These are phyloP conservation scores for Plantago elongata DNA, from an alignment of 257 asterid species.

Conservation along the genomic window DNA sequence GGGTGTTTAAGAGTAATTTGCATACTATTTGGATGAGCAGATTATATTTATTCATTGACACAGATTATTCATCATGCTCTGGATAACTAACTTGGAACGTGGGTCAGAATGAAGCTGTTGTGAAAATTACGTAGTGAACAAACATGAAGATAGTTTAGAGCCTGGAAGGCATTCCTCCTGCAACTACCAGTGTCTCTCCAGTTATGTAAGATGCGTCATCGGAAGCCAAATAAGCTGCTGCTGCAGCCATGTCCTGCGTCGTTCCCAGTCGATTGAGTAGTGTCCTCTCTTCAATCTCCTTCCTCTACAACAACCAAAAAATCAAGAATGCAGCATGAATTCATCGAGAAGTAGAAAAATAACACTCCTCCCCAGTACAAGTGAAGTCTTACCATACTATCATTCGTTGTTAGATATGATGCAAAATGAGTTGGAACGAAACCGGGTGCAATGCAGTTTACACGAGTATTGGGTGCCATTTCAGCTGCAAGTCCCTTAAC, in stretches of 20 bases:
- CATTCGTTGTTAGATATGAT: slow-evolving; percentile 37
- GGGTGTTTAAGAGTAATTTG: too few species aligned
- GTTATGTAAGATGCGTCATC: slow-evolving; percentile 86
- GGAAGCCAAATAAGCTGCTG: slow-evolving; percentile 77
- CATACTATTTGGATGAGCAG: neutral
- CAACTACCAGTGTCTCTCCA: slow-evolving; percentile 75
- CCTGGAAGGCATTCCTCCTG: slow-evolving; percentile 79
- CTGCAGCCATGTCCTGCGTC: slow-evolving; percentile 83
- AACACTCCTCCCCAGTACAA: too few species aligned
- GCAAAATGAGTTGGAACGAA: slow-evolving; percentile 89
- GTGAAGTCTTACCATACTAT: slow-evolving; percentile 38
- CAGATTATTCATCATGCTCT: too few species aligned
- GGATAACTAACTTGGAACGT: too few species aligned
- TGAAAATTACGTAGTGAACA: neutral
- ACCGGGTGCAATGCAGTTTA: slow-evolving; percentile 93
- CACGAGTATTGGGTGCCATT: slow-evolving; percentile 90
- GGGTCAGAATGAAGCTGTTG: neutral
- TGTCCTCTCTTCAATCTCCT: slow-evolving; percentile 53
- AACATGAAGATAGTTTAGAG: slow-evolving; percentile 36
- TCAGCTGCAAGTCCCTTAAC: slow-evolving; percentile 81
- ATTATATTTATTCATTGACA: neutral
- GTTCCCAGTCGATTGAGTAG: slow-evolving; percentile 70
- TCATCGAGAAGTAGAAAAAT: neutral
- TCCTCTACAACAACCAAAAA: slow-evolving; percentile 40
- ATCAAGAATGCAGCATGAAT: neutral